Percentiles rank a stretch among this genome's conserved stretches.
Conservation (phyloP, 306 rosid genomes). For the Vigna reflexopilosa region DNA sequence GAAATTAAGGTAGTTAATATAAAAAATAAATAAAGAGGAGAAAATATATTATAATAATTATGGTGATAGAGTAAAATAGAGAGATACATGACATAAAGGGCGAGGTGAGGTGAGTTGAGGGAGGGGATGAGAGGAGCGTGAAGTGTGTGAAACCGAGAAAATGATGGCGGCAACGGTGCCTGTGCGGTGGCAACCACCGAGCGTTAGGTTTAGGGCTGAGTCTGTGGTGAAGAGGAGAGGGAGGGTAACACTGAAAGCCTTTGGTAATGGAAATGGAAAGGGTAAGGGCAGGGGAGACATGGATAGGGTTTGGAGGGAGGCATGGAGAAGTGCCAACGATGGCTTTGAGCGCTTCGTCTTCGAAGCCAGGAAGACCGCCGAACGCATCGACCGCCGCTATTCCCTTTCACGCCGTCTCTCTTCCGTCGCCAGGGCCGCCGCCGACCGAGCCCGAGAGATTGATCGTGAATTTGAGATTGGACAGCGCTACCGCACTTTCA, state of each 20-base stretch:
- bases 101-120: background rate
- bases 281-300: conserved; percentile 41
- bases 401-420: conserved; percentile 60
- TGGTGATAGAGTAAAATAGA: background rate
- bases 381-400: conserved; percentile 81
- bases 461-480: conserved; percentile 91
- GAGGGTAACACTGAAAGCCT: conserved; percentile 51
- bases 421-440: conserved; percentile 61
- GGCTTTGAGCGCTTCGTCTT: conserved; percentile 77
- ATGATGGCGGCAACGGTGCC: background rate
- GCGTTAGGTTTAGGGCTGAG: background rate
- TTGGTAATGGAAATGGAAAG: conserved; percentile 38
- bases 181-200: conserved; percentile 53
- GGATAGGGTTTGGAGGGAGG: conserved; percentile 74
- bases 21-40: too few relatives aligned
- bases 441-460: conserved; percentile 72
- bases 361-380: conserved; percentile 88
- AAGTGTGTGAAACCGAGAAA: background rate
- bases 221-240: conserved; percentile 10
- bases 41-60: too few relatives aligned
- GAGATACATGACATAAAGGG: background rate
- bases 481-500: conserved; percentile 67
- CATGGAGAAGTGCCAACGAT: conserved; percentile 87
- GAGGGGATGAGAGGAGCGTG: background rate
- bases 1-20: too few relatives aligned